These are phyloP conservation scores for Neonectria neomacrospora DNA, from an alignment of 2,329 filamentous ascomycete species.

Conservation along the genomic window DNA sequence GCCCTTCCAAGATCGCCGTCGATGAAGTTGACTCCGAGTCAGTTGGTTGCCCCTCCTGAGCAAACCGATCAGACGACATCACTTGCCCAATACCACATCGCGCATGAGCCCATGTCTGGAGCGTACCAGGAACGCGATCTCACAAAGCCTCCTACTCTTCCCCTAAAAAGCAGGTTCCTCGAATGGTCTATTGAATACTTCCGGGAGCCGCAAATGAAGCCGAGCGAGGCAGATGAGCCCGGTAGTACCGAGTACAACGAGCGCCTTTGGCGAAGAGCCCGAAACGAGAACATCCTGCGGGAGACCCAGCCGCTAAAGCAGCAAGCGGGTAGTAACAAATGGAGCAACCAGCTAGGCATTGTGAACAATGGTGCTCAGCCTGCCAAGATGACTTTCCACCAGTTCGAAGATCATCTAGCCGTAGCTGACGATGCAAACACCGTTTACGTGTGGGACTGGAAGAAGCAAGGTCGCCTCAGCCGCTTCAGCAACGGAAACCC, in stretches of 20 bases:
- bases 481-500: conserved; percentile 97
- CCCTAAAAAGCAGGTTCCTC: conserved; percentile 84
- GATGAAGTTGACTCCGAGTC: conserved; percentile 55
- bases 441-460: conserved; percentile 94
- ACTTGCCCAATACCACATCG: conserved; percentile 78
- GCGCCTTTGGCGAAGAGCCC: conserved; percentile 88
- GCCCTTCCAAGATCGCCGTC: conserved; percentile 46
- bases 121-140: conserved; percentile 74
- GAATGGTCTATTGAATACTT: conserved; percentile 99
- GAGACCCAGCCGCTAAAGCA: conserved; percentile 95
- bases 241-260: conserved; percentile 97
- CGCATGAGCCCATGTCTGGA: conserved; percentile 82
- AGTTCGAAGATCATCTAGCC: conserved; percentile 95
- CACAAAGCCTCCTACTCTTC: conserved; percentile 71
- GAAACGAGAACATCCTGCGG: conserved; percentile 91
- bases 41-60: conserved; percentile 70
- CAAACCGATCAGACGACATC: conserved; percentile 72
- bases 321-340: conserved; percentile 83
- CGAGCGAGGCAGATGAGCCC: conserved; percentile 93
- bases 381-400: conserved; percentile 93
- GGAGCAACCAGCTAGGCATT: conserved; percentile 85
- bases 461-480: conserved; percentile 76
- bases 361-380: conserved; percentile 92
- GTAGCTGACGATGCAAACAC: conserved; percentile 94
- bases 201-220: conserved; percentile 97